A percentile compares a stretch with the other conserved stretches of the same genome.
phyloP scores from a whole-genome alignment of 805 yeast genomes.

The Spathaspora sp. region DNA sequence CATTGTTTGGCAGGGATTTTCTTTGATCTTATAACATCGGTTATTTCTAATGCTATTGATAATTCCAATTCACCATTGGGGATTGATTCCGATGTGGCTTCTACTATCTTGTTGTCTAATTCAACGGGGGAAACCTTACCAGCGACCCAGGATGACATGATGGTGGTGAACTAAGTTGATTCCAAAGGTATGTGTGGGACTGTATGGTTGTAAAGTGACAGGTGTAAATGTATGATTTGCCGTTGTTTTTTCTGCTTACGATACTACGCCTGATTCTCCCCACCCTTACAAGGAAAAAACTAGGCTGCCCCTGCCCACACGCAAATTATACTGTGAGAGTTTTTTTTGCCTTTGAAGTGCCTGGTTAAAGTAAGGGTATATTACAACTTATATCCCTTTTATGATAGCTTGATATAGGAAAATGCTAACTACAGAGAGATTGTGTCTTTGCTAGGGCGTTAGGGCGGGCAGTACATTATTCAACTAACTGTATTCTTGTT shows the following conservation, averaged over 20 bases:
- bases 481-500: too few relatives aligned
- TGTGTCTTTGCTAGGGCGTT: too few relatives aligned
- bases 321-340: background rate
- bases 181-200: background rate
- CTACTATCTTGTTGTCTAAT: constrained; percentile 61
- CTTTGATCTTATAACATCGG: constrained; percentile 82
- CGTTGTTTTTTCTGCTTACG: background rate
- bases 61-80: constrained; percentile 89
- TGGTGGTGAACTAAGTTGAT: background rate
- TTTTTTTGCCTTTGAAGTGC: background rate
- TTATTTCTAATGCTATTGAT: constrained; percentile 69
- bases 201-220: background rate
- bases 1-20: constrained; percentile 76
- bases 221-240: background rate
- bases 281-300: background rate
- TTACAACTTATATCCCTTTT: too few relatives aligned
- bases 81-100: constrained; percentile 84
- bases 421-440: too few relatives aligned
- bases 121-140: constrained; percentile 30
- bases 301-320: background rate
- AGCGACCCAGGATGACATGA: constrained; percentile 57
- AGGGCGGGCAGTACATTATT: too few relatives aligned
- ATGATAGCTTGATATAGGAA: too few relatives aligned
- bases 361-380: too few relatives aligned
- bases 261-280: background rate